These are phyloP conservation scores for Populus euphratica DNA, from an alignment of 345 rosid species.

Conservation along the genomic window DNA sequence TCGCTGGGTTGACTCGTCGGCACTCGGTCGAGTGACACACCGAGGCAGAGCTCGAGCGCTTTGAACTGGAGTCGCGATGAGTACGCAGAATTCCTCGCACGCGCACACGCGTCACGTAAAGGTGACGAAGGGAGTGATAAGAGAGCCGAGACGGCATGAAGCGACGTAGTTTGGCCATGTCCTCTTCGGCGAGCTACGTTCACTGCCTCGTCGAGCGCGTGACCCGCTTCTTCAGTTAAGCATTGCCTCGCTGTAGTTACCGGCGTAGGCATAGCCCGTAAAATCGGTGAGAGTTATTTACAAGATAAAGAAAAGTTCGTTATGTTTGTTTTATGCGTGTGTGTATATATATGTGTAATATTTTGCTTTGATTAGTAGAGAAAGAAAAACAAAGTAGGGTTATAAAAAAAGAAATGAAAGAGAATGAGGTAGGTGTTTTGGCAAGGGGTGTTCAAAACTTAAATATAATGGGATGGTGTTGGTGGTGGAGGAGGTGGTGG, in stretches of 20 bases:
- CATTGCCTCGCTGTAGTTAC: slow-evolving; percentile 57
- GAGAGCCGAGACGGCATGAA: slow-evolving; percentile 62
- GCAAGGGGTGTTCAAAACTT: not conserved
- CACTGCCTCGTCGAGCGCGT: slow-evolving; percentile 61
- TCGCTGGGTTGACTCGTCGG: slow-evolving; percentile 38
- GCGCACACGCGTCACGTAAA: slow-evolving; percentile 63
- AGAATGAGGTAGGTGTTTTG: not conserved
- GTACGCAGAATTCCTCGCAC: slow-evolving; percentile 38
- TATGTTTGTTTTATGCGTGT: not conserved
- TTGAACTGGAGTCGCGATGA: slow-evolving; percentile 55
- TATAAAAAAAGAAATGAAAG: not conserved
- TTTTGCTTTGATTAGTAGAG: not conserved
- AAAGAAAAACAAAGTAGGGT: not conserved
- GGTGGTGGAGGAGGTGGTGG: slow-evolving; percentile 1
- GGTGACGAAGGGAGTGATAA: slow-evolving; percentile 48
- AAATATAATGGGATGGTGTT: slow-evolving; percentile 19
- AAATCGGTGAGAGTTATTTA: not conserved
- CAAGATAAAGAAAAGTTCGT: not conserved
- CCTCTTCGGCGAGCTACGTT: slow-evolving; percentile 60
- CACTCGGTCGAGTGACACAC: slow-evolving; percentile 58
- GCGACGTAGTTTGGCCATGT: slow-evolving; percentile 67
- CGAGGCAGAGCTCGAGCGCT: slow-evolving; percentile 59
- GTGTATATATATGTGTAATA: not conserved
- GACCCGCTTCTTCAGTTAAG: slow-evolving; percentile 63
- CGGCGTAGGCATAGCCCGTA: slow-evolving; percentile 67